These are phyloP conservation scores for Plenodomus biglobosus DNA, from an alignment of 2,329 filamentous ascomycete species.

Conservation along the genomic window DNA sequence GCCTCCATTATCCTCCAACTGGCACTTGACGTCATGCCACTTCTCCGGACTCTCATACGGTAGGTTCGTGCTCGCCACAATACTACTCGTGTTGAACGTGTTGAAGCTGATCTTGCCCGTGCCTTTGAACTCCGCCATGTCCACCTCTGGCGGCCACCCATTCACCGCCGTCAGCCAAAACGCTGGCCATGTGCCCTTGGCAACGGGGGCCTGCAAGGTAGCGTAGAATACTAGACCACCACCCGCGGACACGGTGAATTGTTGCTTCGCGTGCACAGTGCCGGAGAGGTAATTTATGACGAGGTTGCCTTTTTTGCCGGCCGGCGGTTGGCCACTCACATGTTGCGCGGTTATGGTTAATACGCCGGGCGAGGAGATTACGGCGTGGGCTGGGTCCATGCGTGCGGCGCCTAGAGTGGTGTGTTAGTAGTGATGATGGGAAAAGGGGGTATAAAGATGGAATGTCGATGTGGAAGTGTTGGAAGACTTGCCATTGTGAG, in stretches of 20 bases:
- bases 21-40: constrained; percentile 56
- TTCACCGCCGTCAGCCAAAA: constrained; percentile 63
- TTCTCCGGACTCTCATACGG: constrained; percentile 49
- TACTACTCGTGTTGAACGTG: constrained; percentile 55
- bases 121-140: constrained; percentile 46
- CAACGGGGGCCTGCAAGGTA: constrained; percentile 54
- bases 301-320: constrained; percentile 19
- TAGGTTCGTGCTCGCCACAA: constrained; percentile 53
- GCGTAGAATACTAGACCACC: constrained; percentile 62
- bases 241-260: background rate
- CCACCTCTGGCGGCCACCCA: constrained; percentile 60
- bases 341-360: constrained; percentile 54
- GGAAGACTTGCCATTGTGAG: constrained; percentile 52
- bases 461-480: too few species aligned
- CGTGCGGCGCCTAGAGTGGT: constrained; percentile 46
- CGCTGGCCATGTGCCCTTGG: constrained; percentile 55
- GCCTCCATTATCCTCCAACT: constrained; percentile 54
- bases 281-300: constrained; percentile 32
- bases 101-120: constrained; percentile 21
- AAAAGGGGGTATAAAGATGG: background rate
- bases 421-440: background rate
- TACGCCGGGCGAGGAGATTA: constrained; percentile 42
- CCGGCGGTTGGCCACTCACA: constrained; percentile 44
- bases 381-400: constrained; percentile 54
- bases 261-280: background rate